Evolutionary conservation across 176 grass and related monocot species (phyloP), one percentile per base, ranked within the genome.

Genomic region (Calamus simplicifolius): DNA sequence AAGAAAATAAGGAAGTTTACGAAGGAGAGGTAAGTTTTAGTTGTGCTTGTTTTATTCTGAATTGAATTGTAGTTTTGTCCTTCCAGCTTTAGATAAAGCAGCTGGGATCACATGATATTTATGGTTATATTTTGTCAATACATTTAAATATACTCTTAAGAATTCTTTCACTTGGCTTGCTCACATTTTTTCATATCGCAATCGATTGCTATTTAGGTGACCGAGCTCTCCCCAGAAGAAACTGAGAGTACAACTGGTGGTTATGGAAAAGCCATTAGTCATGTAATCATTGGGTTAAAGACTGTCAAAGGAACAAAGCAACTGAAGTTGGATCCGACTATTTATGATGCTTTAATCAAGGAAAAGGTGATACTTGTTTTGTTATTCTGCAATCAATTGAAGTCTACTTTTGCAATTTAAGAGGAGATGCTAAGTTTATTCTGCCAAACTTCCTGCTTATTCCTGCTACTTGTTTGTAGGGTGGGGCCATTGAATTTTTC

Each of bases 321-420:
- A 60, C 63, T 98, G 73, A 98, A 92, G 76, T 75, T 98, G 48
- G 87, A 92, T 61, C 76, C 93, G 71, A 83, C 93, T 60, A 76
- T 98, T 78, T 98, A 98, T 68, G 93, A 98, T 70, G 93, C 87
- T 67, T 75, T 98, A 72, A 85, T 98, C 55, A 98, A 98, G 73
- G 93, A 98, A 98, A 98, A 92, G 87, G 93, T 98, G 38, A 56
- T 18, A 3, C 5, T 23, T 38, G 16, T 66, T 27, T 29, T 21
- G 2, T 25, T 27, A 43, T 12, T 29, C 57, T 28, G 7, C 5
- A 5, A 2, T 6, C 14, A 48, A 62, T 62, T 62, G 31, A 43
- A 43, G 35, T 43, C 35, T 43, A 2, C 0, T 43, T 43, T 13
- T 10, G 35, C 35, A 43, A 43, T 43, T 12, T 13, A 43, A 43